phyloP scores from a whole-genome alignment of 1,284 basidiomycete species.

The Microbotryum intermedium region DNA sequence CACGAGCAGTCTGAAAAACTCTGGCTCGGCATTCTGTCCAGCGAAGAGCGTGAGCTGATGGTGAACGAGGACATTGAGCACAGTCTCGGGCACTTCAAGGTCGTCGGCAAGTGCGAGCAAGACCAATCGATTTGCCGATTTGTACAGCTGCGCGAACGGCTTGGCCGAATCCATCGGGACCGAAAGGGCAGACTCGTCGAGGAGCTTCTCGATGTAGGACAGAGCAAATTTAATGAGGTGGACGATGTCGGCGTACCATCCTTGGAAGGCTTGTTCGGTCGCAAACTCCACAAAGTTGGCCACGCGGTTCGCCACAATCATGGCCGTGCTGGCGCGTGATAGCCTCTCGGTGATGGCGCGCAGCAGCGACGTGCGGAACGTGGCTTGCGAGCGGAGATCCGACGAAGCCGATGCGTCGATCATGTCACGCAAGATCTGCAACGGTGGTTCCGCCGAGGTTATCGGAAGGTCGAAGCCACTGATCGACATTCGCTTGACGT shows the following conservation, averaged over 20 bases:
- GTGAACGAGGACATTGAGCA: constrained; percentile 4
- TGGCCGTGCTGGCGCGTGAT: neutral
- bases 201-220: constrained; percentile 6
- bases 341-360: neutral
- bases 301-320: constrained; percentile 1
- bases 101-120: constrained; percentile 5
- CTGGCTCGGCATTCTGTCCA: neutral
- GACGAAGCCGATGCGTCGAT: constrained; percentile 6
- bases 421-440: constrained; percentile 8
- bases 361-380: constrained; percentile 9
- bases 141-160: neutral
- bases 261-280: constrained; percentile 1
- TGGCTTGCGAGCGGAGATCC: neutral
- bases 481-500: neutral
- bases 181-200: constrained; percentile 12
- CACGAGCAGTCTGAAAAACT: constrained; percentile 1
- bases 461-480: neutral
- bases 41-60: constrained; percentile 20
- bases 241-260: constrained; percentile 3
- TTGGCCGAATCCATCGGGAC: neutral
- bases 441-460: constrained; percentile 5
- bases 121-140: constrained; percentile 2
- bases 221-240: neutral
- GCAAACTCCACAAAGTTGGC: constrained; percentile 2
- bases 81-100: neutral